These are phyloP conservation scores for Gyrodon lividus DNA, from an alignment of 768 basidiomycete species.

Conservation along the genomic window DNA sequence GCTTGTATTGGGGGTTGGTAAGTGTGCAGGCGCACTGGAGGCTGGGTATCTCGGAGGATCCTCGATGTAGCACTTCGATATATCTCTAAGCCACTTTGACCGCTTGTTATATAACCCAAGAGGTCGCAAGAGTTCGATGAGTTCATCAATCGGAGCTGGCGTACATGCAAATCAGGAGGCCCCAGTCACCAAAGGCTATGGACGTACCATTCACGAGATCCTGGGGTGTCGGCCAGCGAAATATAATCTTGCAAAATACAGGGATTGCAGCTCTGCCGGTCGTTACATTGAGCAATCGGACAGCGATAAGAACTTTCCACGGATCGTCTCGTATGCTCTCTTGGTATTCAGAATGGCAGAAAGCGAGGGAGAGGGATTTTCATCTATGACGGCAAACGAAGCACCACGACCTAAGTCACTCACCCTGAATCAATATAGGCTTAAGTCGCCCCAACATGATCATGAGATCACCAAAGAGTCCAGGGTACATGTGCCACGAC, in stretches of 20 bases:
- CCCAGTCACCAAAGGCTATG: neutral
- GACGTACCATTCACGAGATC: constrained; percentile 53
- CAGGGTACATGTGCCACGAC: constrained; percentile 1
- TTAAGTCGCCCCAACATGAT: constrained; percentile 28
- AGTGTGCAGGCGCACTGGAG: too few species aligned
- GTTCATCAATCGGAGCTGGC: constrained; percentile 43
- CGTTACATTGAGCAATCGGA: constrained; percentile 70
- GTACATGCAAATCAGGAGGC: neutral
- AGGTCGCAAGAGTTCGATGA: constrained; percentile 45
- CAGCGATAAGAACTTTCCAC: constrained; percentile 70
- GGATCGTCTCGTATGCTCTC: constrained; percentile 54
- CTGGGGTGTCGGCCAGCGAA: constrained; percentile 57
- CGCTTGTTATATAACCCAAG: constrained; percentile 63
- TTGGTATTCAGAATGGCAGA: constrained; percentile 31
- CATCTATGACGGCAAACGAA: neutral
- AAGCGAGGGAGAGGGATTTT: neutral
- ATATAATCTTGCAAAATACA: constrained; percentile 56
- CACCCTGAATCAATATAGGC: constrained; percentile 33
- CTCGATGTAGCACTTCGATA: constrained; percentile 52
- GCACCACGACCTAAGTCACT: neutral
- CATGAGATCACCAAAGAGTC: constrained; percentile 23
- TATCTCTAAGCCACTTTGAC: constrained; percentile 49
- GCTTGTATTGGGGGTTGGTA: constrained; percentile 1
- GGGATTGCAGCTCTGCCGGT: constrained; percentile 63
- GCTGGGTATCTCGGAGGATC: constrained; percentile 35